Conservation (phyloP, 352 stramenopile species). For the Pythium plurisporium region DNA sequence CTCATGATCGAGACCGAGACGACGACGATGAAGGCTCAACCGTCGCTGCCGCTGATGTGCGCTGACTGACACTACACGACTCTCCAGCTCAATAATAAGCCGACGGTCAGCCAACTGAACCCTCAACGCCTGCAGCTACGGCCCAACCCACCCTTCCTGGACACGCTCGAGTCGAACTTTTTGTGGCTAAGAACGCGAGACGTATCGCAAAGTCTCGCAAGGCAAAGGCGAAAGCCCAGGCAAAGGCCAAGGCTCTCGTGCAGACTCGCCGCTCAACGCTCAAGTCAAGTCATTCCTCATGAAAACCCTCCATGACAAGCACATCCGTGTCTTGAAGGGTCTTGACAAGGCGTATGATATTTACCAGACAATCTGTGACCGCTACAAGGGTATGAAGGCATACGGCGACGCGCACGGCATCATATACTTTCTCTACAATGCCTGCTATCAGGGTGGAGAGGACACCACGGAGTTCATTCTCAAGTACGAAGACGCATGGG, state of each 20-base stretch:
- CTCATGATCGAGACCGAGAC: too few species aligned
- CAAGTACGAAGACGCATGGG: constrained; percentile 9
- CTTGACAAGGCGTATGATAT: constrained; percentile 3
- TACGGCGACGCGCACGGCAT: constrained; percentile 8
- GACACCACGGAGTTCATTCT: constrained; percentile 10
- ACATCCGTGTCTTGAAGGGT: not conserved
- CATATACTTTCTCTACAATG: constrained; percentile 7
- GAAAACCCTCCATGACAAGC: constrained; percentile 4
- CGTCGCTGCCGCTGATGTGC: too few species aligned
- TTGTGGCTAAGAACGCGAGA: not conserved
- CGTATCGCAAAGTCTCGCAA: not conserved
- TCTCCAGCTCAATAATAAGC: too few species aligned
- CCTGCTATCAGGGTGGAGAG: constrained; percentile 1
- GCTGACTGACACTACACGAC: too few species aligned
- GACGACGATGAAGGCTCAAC: too few species aligned
- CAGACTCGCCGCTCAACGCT: not conserved
- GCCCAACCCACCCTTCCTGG: too few species aligned
- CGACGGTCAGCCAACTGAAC: too few species aligned
- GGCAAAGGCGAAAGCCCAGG: not conserved
- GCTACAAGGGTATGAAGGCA: constrained; percentile 6
- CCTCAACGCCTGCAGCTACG: too few species aligned
- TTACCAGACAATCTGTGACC: constrained; percentile 4
- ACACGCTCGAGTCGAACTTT: not conserved
- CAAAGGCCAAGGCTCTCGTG: not conserved
- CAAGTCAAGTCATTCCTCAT: not conserved